Base-by-base conservation (phyloP, 805 yeast genomes). In the Metschnikowia baotianmanensis region DNA sequence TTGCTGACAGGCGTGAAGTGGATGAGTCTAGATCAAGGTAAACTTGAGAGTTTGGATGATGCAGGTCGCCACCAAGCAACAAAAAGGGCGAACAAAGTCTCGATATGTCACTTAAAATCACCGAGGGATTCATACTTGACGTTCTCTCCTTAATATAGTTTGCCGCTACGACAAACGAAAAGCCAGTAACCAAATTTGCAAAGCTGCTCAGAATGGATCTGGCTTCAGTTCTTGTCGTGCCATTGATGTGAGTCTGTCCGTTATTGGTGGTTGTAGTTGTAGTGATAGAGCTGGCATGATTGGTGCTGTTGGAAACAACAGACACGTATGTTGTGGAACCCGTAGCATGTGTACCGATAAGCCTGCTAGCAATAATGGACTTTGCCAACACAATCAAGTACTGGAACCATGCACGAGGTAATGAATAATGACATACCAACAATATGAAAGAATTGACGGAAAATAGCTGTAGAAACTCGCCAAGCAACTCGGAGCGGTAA, bases 351-450 rank as follows among this genome's bases (percentile, higher is more conserved):
- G 60, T 48, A 17, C 67, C 68, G 19, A 62, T 57, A 25, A 62
- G 47, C 23, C 59, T 57, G 24, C 59, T 53, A 3, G 68, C 58
- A 11, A 62, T 45, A n/a, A 62, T 58, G 16, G 62, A 54, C 33
- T 61, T 58, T 19, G 67, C 61, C 38, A 62, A 48, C 6, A 61
- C 48, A 5, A 53, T 50, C 35, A 62, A 43, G 48, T 59, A 60
- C 22, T 50, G 48, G 25, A 50, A 44, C 52, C 57, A 57, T 12
- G 47, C 42, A 27, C 48, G 42, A 23, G 49, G 54, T 21, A 50
- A 34, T 6, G 58, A 39, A 38, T 49, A 47, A 30, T 52, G 53
- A 32, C 62, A 53, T 8, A 51, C 33, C 32, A 56, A 45, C 36
- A 59, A 52, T 17, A 65, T 40, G 17, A 57, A 35, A 7, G 58